Percentiles rank a stretch among this genome's conserved stretches.
These are phyloP conservation scores for Magnusiomyces paraingens DNA, from an alignment of 1,139 yeast species.

Conservation along the genomic window DNA sequence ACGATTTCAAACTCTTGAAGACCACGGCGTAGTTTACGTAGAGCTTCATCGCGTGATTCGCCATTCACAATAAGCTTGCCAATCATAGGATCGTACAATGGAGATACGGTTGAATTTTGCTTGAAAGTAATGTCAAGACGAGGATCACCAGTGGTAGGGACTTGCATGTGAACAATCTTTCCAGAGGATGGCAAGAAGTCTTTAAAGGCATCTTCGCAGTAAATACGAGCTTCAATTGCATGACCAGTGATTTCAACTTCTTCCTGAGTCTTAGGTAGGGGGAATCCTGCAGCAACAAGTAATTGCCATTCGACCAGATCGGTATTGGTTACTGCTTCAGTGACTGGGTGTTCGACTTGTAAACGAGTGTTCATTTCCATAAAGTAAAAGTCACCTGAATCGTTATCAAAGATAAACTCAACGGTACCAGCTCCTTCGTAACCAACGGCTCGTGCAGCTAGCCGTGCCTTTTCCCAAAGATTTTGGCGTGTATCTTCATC, in stretches of 20 bases:
- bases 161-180: slow-evolving; percentile 27
- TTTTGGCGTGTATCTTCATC: slow-evolving; percentile 47
- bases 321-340: slow-evolving; percentile 84
- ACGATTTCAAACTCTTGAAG: slow-evolving; percentile 31
- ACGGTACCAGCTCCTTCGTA: slow-evolving; percentile 62
- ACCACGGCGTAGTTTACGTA: slow-evolving; percentile 28
- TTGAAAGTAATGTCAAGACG: slow-evolving; percentile 31
- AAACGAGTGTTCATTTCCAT: slow-evolving; percentile 59
- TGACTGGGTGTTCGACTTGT: slow-evolving; percentile 59
- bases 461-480: slow-evolving; percentile 54
- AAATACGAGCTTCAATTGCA: slow-evolving; percentile 33
- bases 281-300: slow-evolving; percentile 79
- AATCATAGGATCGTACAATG: slow-evolving; percentile 35
- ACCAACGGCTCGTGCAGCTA: slow-evolving; percentile 47
- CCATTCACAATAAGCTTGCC: slow-evolving; percentile 34
- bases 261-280: slow-evolving; percentile 32
- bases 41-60: slow-evolving; percentile 29
- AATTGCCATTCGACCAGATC: slow-evolving; percentile 91
- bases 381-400: slow-evolving; percentile 49
- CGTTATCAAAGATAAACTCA: slow-evolving; percentile 55
- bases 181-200: slow-evolving; percentile 32
- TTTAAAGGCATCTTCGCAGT: slow-evolving; percentile 34
- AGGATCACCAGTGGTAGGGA: slow-evolving; percentile 27
- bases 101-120: slow-evolving; percentile 29
- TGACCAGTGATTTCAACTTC: slow-evolving; percentile 29